Conservation (phyloP, 1,284 basidiomycete species). For the Pseudozyma sp. region DNA sequence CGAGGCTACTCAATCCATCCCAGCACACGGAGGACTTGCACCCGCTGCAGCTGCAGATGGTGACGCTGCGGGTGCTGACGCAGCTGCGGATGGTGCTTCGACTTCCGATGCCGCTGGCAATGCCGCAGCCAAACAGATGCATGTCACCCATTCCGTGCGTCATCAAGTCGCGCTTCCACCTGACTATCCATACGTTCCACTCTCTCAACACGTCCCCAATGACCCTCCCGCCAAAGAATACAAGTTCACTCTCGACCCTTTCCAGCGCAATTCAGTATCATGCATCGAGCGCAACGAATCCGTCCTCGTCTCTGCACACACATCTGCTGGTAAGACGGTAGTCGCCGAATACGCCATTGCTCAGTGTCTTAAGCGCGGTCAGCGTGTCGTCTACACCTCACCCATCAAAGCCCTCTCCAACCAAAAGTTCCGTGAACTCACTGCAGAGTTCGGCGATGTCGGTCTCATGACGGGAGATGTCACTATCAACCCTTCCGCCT, state of each 20-base stretch:
- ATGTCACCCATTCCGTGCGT: conserved; percentile 73
- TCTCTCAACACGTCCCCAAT: conserved; percentile 90
- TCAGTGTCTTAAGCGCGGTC: conserved; percentile 88
- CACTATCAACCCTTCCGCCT: conserved; percentile 97
- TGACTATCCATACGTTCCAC: conserved; percentile 89
- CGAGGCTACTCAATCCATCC: conserved; percentile 42
- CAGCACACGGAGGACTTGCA: conserved; percentile 28
- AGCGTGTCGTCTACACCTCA: conserved; percentile 98
- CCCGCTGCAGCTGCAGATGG: conserved; percentile 17
- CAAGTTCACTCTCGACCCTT: conserved; percentile 96
- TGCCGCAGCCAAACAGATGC: conserved; percentile 49
- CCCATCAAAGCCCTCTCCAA: conserved; percentile 99
- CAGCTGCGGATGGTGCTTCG: conserved; percentile 8
- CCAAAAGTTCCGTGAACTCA: conserved; percentile 98
- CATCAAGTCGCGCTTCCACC: conserved; percentile 96
- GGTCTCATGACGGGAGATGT: conserved; percentile 99
- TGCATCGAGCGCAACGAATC: conserved; percentile 97
- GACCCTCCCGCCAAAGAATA: conserved; percentile 91
- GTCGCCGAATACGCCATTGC: conserved; percentile 99
- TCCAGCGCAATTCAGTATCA: conserved; percentile 92
- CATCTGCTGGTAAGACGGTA: conserved; percentile 97
- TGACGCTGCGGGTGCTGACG: neutral
- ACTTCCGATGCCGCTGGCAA: conserved; percentile 20
- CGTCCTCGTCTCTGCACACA: conserved; percentile 98
- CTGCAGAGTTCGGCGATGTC: conserved; percentile 95